Evolutionary conservation across 345 rosid species (phyloP).

Genomic region (Dovyalis caffra): DNA sequence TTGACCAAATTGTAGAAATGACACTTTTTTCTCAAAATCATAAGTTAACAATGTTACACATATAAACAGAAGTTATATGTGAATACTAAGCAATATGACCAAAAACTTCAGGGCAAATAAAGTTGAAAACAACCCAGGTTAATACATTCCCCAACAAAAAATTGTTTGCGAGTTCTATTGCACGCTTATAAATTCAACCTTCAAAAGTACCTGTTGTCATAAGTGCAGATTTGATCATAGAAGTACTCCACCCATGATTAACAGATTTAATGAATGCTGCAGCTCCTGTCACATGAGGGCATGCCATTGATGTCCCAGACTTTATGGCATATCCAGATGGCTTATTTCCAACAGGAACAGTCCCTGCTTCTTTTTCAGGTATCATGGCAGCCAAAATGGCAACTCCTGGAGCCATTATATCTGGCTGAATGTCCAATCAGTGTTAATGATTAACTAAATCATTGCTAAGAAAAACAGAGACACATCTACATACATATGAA

Average conservation of each 20-base stretch:
- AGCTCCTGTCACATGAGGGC: slow-evolving; percentile 82
- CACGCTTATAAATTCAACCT: not conserved
- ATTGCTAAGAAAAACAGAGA: no score
- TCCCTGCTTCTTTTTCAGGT: slow-evolving; percentile 38
- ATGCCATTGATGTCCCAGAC: slow-evolving; percentile 90
- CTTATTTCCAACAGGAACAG: slow-evolving; percentile 31
- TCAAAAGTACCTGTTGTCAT: slow-evolving; percentile 61
- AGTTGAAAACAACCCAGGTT: no score
- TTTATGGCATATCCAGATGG: slow-evolving; percentile 37
- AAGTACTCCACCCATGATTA: slow-evolving; percentile 54
- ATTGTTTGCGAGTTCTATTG: no score
- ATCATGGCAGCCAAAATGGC: slow-evolving; percentile 64
- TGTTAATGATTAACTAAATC: not conserved
- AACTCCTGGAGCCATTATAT: slow-evolving; percentile 82
- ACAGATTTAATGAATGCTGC: slow-evolving; percentile 60
- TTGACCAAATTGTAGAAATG: no score
- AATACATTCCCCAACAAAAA: no score
- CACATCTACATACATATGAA: no score
- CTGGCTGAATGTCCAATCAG: slow-evolving; percentile 47
- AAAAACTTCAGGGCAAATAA: no score
- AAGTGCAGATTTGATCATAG: slow-evolving; percentile 76
- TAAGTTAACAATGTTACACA: no score
- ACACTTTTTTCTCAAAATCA: no score
- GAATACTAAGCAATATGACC: no score
- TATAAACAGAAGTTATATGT: no score